Evolutionary conservation across 805 yeast species (phyloP), one percentile per base, ranked within the genome.

Genomic region (Priceomyces fermenticarens): DNA sequence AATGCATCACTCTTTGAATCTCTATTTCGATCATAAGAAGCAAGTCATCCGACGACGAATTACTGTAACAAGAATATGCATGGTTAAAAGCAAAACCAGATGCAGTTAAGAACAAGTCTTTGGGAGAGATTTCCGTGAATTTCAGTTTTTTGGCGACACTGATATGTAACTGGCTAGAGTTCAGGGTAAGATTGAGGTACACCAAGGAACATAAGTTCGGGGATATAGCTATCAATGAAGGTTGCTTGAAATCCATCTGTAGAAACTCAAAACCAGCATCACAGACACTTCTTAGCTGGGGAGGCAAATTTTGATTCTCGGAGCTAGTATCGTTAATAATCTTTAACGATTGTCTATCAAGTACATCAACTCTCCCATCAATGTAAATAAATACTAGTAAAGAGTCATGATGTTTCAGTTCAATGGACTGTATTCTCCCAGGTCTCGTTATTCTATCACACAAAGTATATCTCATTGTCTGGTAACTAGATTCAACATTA

Each of bases 31-130:
- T 70, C 2, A 84, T 64, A 1, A 77, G 73, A 30, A 84, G 63
- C 40, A 88, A 58, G 50, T 88, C 96, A 52, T 88, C 95, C 3
- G 83, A 73, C 41, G 78, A 75, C 7, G 78, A 65, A 39, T 77
- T 83, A 35, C 81, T 72, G 58, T 82, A 85, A 50, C 90, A 86
- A 0, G 89, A 78, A 40, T 75, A 72, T 0, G 93, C 79, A 57
- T 85, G 88, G 5, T 80, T 63, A 23, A 75, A 69, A 0, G 95
- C 87, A 38, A 87, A 60, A 0, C 79, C 82, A 1, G 78, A 80
- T 0, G 85, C 73, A 0, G 78, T 61, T 2, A 71, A 49, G n/a
- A 63, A 57, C 31, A 72, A 42, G 10, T 66, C 63, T 3, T 69
- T 68, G 0, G 63, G 52, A 3, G 61, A 39, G 1, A 47, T 30